phyloP scores from a whole-genome alignment of 306 rosid species.

The Sophora flavescens region DNA sequence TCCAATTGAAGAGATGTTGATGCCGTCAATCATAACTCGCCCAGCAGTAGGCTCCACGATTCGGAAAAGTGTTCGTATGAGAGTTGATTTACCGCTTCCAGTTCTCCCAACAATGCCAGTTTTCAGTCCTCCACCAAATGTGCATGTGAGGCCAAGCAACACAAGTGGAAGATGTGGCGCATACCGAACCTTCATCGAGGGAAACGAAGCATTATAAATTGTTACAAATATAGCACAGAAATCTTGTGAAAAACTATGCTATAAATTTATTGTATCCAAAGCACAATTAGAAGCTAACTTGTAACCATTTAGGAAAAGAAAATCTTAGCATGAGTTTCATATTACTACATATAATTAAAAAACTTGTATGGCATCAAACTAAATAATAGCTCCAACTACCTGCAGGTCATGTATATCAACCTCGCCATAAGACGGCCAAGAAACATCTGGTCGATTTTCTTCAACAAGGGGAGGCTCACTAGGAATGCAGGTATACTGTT shows the following conservation, averaged over 20 bases:
- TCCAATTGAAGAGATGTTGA: conserved; percentile 72
- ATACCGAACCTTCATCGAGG: conserved; percentile 73
- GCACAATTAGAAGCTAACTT: conserved; percentile 15
- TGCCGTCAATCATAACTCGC: conserved; percentile 64
- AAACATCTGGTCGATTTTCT: conserved; percentile 59
- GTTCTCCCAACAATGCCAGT: conserved; percentile 95
- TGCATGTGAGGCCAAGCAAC: conserved; percentile 79
- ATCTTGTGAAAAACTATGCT: background rate
- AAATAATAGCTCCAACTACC: conserved; percentile 51
- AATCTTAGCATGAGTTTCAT: background rate
- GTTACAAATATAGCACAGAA: conserved; percentile 22
- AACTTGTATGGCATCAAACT: background rate
- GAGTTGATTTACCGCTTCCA: conserved; percentile 88
- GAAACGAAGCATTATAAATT: conserved; percentile 4
- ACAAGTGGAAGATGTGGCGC: conserved; percentile 92
- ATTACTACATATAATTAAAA: conserved; percentile 2
- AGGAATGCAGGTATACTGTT: conserved; percentile 68
- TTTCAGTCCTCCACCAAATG: conserved; percentile 75
- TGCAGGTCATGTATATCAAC: conserved; percentile 73
- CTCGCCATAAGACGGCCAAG: conserved; percentile 80
- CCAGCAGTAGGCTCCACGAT: conserved; percentile 72
- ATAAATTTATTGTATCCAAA: background rate
- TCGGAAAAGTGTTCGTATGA: conserved; percentile 80
- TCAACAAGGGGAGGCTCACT: conserved; percentile 82
- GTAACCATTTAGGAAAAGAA: conserved; percentile 18